Base-by-base conservation (phyloP, 257 asterid genomes). In the Solanum lycopersicoides region DNA sequence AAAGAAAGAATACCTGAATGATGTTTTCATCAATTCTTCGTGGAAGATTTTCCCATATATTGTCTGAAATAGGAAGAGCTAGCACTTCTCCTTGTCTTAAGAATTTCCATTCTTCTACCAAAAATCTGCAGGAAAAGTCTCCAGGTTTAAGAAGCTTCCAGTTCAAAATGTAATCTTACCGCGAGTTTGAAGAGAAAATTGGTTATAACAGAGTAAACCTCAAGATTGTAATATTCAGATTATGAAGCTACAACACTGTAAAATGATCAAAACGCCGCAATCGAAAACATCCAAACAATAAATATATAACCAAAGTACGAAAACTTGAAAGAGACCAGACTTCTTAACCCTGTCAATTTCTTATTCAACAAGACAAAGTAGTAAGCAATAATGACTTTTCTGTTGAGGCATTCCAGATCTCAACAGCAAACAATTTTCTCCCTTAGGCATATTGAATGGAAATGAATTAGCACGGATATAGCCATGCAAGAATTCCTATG, bases 71-170 rank as follows among this genome's bases (percentile, higher is more conserved):
- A 47, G 94, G 96, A 73, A 86, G 92, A 90, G 89, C 87, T 79
- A 91, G 87, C 20, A 30, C 89, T 50, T 92, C 89, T 86, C 77
- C 93, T 90, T 89, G 84, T 44, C 84, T 92, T 50, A 94, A 90
- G 86, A 89, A 87, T 71, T 91, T 91, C 99, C 99, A 93, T 89
- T 97, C 99, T 91, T 91, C 96, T 82, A 90, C 87, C 84, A 97
- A 90, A 90, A 97, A 95, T 89, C 99, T 97, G 95, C 91, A 91
- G 83, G 25, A 72, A 47, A 4, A 73, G 87, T 56, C 79, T 45
- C 30, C 80, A 41, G 77, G 63, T 59, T 63, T 44, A 84, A 83
- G 37, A 83, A 39, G 77, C 53, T 63, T 77, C n/a, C 63, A 77
- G 39, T 44, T 44, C 16, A 77, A 44, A 44, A 77, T 77, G 39